These are phyloP conservation scores for Rhodotorula sp. DNA, from an alignment of 1,284 basidiomycete species.

Conservation along the genomic window DNA sequence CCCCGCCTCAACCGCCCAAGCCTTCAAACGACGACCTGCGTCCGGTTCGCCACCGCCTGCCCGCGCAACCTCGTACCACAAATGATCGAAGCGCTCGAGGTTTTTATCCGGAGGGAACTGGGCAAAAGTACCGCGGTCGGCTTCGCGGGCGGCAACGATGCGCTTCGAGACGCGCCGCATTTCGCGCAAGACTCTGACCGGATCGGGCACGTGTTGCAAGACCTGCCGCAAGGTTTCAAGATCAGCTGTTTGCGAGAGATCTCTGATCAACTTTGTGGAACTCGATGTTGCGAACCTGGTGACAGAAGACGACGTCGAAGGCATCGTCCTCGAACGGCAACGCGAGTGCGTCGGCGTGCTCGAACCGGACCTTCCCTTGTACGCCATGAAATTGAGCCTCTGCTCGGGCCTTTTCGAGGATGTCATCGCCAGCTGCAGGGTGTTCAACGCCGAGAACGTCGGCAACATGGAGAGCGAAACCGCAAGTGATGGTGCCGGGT, in stretches of 20 bases:
- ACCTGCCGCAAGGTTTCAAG: slow-evolving; percentile 39
- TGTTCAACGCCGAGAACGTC: slow-evolving; percentile 38
- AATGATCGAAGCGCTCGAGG: slow-evolving; percentile 10
- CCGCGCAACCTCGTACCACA: slow-evolving; percentile 20
- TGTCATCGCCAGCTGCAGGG: slow-evolving; percentile 3
- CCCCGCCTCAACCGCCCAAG: slow-evolving; percentile 22
- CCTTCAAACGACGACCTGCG: slow-evolving; percentile 18
- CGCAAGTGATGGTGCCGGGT: slow-evolving; percentile 42
- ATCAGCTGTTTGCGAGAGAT: neutral
- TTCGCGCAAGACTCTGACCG: slow-evolving; percentile 52
- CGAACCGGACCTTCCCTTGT: slow-evolving; percentile 25
- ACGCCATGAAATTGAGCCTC: neutral
- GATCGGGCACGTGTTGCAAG: slow-evolving; percentile 54
- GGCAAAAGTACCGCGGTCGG: slow-evolving; percentile 43
- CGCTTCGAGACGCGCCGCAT: slow-evolving; percentile 53
- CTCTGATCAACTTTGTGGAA: no score
- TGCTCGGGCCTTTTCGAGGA: slow-evolving; percentile 22
- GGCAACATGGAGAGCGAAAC: slow-evolving; percentile 24
- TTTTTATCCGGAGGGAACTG: neutral
- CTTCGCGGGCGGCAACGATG: slow-evolving; percentile 53
- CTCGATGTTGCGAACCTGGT: slow-evolving; percentile 44
- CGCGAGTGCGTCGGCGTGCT: slow-evolving; percentile 29
- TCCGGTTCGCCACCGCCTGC: slow-evolving; percentile 33
- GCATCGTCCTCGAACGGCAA: slow-evolving; percentile 30
- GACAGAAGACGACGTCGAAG: slow-evolving; percentile 55